phyloP scores from a whole-genome alignment of 78 protist genomes.

The Guillardia theta region DNA sequence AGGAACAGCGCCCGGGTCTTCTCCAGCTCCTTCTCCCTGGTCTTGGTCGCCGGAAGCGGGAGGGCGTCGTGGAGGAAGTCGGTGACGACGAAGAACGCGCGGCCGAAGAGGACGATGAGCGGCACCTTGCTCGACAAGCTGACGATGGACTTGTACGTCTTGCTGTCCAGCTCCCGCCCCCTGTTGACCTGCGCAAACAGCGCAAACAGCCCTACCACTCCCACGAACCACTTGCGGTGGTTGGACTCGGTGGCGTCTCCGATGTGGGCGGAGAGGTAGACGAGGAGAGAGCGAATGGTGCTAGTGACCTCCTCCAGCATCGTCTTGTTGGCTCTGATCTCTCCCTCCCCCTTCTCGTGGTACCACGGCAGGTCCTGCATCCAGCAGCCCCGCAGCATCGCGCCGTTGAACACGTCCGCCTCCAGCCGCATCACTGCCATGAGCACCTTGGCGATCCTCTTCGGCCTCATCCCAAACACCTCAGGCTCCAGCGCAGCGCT shows the following conservation, averaged over 20 bases:
- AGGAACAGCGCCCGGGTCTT: too few species aligned
- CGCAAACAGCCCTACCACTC: neutral
- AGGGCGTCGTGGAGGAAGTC: neutral
- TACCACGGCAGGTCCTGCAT: neutral
- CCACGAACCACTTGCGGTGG: neutral
- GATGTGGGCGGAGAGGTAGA: neutral
- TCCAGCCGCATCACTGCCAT: neutral
- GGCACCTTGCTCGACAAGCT: neutral
- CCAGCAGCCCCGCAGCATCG: conserved; percentile 7
- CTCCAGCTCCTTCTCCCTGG: too few species aligned
- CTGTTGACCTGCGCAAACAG: neutral
- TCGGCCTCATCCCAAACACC: neutral
- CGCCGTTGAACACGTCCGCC: neutral
- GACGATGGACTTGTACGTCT: neutral
- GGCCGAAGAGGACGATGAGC: neutral
- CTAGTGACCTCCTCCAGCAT: neutral
- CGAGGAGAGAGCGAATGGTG: neutral
- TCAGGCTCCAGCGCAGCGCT: neutral
- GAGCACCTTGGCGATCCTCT: neutral
- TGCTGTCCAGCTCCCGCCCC: neutral
- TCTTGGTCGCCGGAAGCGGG: neutral
- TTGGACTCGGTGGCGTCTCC: neutral
- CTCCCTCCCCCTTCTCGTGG: neutral
- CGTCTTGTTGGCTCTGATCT: neutral
- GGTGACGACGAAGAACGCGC: neutral